Evolutionary conservation across 2,329 filamentous ascomycete genomes (phyloP), one percentile per base, ranked within the genome.

Genomic region (Ophiognomonia clavigignenti-juglandacearum): DNA sequence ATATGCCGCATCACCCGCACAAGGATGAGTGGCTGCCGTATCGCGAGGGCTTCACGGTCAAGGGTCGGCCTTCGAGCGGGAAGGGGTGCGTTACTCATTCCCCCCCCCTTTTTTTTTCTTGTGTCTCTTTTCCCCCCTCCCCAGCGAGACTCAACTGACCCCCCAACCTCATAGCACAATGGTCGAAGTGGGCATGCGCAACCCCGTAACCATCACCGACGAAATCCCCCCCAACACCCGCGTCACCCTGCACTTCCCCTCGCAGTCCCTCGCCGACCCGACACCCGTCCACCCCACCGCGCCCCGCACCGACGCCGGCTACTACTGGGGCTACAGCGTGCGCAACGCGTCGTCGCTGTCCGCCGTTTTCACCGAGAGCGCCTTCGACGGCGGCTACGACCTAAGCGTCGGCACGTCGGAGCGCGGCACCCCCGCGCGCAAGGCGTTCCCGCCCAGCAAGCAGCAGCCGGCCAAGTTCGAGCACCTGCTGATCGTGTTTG

Each of bases 291-390:
- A 83, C 29, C 86, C 88, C 0, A 71, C 77, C 22, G 69, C 75
- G 3, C 89, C 89, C 1, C 77, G 88, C 48, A 84, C 85, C 43
- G 81, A 90, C 53, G 79, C 73, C 2, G 89, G 89, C 0, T 93
- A 89, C 65, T 95, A 91, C 67, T 95, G 89, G 88, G 89, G 89
- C 38, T 95, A 86, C 64, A 75, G 71, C 8, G 80, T 90, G 4
- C 79, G 89, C 22, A 79, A 75, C 52, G 83, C 83, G 29, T 59
- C 65, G 4, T 83, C 79, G 3, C 74, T 95, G 5, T 86, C 86
- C 5, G 70, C 76, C 5, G 80, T 95, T 7, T 90, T 92, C 59
- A 90, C 87, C 4, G 87, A 91, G 61, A 83, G 80, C 54, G 75
- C 80, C 1, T 89, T 80, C 60, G 80, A 86, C 47, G 81, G 79